Conservation (phyloP, 1,284 basidiomycete species). For the Ustilago crameri region DNA sequence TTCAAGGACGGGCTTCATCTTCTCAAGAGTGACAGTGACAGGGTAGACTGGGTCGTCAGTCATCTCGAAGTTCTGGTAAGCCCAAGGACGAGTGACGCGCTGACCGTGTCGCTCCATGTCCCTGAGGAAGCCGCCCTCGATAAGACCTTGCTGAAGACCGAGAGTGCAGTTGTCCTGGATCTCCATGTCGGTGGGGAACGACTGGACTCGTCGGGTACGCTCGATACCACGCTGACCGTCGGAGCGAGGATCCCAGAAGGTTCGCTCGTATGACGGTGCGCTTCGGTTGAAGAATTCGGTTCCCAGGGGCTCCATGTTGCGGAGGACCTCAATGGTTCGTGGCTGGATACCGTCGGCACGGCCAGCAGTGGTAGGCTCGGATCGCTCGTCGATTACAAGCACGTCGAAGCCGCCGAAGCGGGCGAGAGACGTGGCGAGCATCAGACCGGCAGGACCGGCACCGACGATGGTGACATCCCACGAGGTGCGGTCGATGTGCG, state of each 20-base stretch:
- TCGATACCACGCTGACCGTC: constrained; percentile 64
- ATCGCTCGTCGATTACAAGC: constrained; percentile 67
- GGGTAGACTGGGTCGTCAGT: constrained; percentile 45
- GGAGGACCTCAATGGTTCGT: constrained; percentile 75
- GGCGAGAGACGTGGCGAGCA: constrained; percentile 59
- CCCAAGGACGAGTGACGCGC: constrained; percentile 65
- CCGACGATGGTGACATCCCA: constrained; percentile 65
- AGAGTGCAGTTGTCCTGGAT: constrained; percentile 69
- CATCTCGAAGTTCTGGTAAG: constrained; percentile 58
- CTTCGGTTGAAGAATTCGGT: constrained; percentile 60
- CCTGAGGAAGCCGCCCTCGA: constrained; percentile 68
- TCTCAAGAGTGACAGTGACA: constrained; percentile 60
- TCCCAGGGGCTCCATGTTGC: constrained; percentile 67
- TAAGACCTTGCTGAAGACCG: constrained; percentile 69
- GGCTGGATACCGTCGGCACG: constrained; percentile 70
- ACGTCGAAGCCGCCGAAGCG: constrained; percentile 63
- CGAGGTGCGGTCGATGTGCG: constrained; percentile 50
- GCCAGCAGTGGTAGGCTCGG: constrained; percentile 68
- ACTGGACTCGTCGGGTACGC: constrained; percentile 68
- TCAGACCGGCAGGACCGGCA: constrained; percentile 65
- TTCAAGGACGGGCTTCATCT: constrained; percentile 60
- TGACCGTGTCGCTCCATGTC: constrained; percentile 68
- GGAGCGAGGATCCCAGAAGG: constrained; percentile 69
- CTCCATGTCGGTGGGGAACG: constrained; percentile 70
- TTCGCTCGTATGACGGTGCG: constrained; percentile 68